Conservation (phyloP, 352 stramenopile genomes). For the Saprolegnia diclina region DNA sequence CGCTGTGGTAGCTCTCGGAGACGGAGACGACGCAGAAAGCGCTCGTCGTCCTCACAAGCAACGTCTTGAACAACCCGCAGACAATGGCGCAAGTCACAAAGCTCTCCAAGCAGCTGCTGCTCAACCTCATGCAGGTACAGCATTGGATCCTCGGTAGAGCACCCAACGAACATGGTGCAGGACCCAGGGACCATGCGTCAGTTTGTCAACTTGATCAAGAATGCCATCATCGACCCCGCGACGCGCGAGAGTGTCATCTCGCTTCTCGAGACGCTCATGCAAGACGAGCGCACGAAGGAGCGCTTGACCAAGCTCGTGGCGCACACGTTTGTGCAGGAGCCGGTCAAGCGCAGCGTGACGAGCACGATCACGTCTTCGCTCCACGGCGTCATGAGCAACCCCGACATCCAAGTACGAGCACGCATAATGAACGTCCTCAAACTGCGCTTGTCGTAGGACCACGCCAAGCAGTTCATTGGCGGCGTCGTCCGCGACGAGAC, state of each 20-base stretch:
- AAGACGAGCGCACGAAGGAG: slow-evolving; percentile 43
- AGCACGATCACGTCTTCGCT: slow-evolving; percentile 56
- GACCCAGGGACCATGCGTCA: slow-evolving; percentile 51
- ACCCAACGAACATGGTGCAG: slow-evolving; percentile 45
- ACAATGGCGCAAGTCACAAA: slow-evolving; percentile 20
- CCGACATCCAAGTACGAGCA: slow-evolving; percentile 48
- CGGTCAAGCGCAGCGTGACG: slow-evolving; percentile 56
- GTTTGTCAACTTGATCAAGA: slow-evolving; percentile 50
- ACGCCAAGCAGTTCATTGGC: slow-evolving; percentile 79
- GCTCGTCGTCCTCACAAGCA: slow-evolving; percentile 27
- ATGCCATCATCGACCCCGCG: slow-evolving; percentile 42
- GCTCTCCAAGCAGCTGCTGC: slow-evolving; percentile 20
- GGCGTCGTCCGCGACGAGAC: slow-evolving; percentile 76
- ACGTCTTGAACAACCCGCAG: slow-evolving; percentile 22
- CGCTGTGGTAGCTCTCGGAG: slow-evolving; percentile 45
- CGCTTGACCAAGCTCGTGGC: slow-evolving; percentile 60
- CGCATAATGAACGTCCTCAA: no score
- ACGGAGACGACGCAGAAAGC: slow-evolving; percentile 61
- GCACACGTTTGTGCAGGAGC: slow-evolving; percentile 58
- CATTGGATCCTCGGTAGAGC: slow-evolving; percentile 28
- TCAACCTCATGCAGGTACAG: slow-evolving; percentile 21
- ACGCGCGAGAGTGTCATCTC: slow-evolving; percentile 44
- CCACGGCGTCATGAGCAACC: slow-evolving; percentile 68
- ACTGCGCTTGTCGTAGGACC: slow-evolving; percentile 30
- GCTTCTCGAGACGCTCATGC: slow-evolving; percentile 61